Evolutionary conservation across 768 basidiomycete species (phyloP), one percentile per base, ranked within the genome.

Genomic region (Dioszegia crocea): DNA sequence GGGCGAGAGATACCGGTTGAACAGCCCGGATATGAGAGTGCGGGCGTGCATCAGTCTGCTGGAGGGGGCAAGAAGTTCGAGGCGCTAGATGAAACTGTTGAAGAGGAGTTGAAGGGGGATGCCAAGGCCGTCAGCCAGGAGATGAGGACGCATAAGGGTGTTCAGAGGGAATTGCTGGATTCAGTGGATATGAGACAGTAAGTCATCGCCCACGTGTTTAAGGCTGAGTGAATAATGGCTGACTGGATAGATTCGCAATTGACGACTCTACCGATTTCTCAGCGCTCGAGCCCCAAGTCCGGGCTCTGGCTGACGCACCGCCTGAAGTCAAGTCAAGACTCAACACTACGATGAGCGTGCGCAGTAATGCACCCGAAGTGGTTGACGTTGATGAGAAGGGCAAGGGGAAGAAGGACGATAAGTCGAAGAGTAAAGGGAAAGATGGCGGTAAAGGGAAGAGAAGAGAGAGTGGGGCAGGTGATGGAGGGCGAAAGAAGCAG

Each of bases 141-240:
- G 0, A 80, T 86, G 44, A 77, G 74, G 60, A 57, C 73, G 56
- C 64, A 77, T 43, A 67, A 68, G 57, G 75, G 77, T 19, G 65
- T 87, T 76, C 92, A 97, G 78, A 81, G 87, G 23, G 87, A 88
- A 76, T 84, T 97, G 81, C 85, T 98, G 48, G 85, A 90, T 64
- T 83, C 88, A 21, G 81, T 99, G 29, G 91, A 97, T 78, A 78
- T 97, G 60, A 84, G 81, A 78, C 87, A 87, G 91, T 97, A 73
- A 83, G 89, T 82, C 45, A 9, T n/a, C 2, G 14, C n/a, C 50
- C 2, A 2, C 50, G n/a, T 24, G 10, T 19, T 16, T 2, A 3
- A 5, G 29, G 5, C 16, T 39, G 1, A 56, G 14, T 26, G 21
- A 12, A 44, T 54, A 10, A 21, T 4, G 23, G 55, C 49, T 31